phyloP scores from a whole-genome alignment of 2,329 filamentous ascomycete species.

The Fusarium verticillioides region DNA sequence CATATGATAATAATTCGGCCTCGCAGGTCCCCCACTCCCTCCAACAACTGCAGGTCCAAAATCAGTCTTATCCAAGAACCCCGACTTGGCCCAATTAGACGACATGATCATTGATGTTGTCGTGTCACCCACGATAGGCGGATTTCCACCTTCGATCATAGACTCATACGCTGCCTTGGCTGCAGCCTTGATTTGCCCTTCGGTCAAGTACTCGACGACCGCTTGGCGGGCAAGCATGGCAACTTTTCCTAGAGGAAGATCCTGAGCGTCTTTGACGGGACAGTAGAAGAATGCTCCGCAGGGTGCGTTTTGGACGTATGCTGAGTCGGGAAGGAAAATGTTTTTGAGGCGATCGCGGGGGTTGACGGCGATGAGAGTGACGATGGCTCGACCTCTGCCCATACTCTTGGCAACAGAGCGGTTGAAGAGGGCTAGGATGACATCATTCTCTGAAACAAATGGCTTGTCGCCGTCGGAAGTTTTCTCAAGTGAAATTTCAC shows the following conservation, averaged over 20 bases:
- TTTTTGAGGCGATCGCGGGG: not conserved
- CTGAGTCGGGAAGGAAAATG: not conserved
- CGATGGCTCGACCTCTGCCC: not conserved
- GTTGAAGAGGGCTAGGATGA: not conserved
- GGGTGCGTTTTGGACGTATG: not conserved
- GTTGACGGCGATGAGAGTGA: not conserved
- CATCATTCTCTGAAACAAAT: not conserved
- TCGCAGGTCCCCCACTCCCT: not conserved
- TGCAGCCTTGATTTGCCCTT: not conserved
- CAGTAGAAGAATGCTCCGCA: not conserved
- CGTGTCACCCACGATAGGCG: not conserved
- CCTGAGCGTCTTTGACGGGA: not conserved
- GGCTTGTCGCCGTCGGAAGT: not conserved
- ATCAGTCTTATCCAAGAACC: not conserved
- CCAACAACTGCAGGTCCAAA: not conserved
- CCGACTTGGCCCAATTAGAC: not conserved
- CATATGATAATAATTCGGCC: not conserved
- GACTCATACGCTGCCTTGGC: too few species aligned
- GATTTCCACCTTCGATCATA: not conserved
- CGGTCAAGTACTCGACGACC: not conserved
- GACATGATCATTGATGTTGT: not conserved
- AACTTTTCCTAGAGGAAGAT: not conserved
- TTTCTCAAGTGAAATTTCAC: not conserved
- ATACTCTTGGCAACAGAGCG: not conserved
- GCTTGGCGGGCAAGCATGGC: not conserved